These are phyloP conservation scores for Austroboletus olivaceoglutinosus DNA, from an alignment of 1,284 basidiomycete genomes.

Conservation along the genomic window DNA sequence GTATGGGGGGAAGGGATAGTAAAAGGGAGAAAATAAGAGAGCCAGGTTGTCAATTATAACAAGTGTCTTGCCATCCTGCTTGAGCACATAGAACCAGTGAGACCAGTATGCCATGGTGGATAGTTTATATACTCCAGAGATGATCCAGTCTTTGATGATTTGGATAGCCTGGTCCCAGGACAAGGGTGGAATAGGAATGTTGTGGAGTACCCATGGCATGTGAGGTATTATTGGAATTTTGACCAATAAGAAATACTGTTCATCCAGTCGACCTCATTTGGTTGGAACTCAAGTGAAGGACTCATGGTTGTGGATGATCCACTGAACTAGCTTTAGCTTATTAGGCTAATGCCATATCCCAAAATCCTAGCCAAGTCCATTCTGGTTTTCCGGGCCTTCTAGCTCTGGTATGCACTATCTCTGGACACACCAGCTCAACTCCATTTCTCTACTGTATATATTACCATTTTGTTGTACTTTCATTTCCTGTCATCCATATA, in stretches of 20 bases:
- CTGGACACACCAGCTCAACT: too few relatives aligned
- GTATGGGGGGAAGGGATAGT: too few relatives aligned
- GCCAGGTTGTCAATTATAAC: too few relatives aligned
- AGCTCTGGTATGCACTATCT: too few relatives aligned
- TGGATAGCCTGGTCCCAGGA: constrained; percentile 8
- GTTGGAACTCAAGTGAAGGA: constrained; percentile 26
- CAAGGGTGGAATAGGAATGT: constrained; percentile 18
- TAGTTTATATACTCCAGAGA: constrained; percentile 30
- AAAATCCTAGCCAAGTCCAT: too few relatives aligned
- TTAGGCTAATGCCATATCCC: too few relatives aligned
- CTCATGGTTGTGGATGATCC: constrained; percentile 27
- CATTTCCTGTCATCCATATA: too few relatives aligned
- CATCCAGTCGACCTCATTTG: constrained; percentile 17
- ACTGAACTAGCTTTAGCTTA: constrained; percentile 25
- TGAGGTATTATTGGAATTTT: constrained; percentile 16
- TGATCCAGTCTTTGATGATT: constrained; percentile 26
- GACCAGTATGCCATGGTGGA: constrained; percentile 36
- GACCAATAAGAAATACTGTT: constrained; percentile 15
- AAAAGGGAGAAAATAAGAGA: too few relatives aligned
- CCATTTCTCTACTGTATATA: too few relatives aligned
- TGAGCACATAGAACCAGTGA: constrained; percentile 43
- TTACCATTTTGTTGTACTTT: too few relatives aligned
- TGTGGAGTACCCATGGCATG: constrained; percentile 15
- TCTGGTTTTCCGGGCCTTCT: too few relatives aligned
- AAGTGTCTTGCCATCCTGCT: constrained; percentile 29